Base-by-base conservation (phyloP, 306 rosid species). In the Cicer chorassanicum region DNA sequence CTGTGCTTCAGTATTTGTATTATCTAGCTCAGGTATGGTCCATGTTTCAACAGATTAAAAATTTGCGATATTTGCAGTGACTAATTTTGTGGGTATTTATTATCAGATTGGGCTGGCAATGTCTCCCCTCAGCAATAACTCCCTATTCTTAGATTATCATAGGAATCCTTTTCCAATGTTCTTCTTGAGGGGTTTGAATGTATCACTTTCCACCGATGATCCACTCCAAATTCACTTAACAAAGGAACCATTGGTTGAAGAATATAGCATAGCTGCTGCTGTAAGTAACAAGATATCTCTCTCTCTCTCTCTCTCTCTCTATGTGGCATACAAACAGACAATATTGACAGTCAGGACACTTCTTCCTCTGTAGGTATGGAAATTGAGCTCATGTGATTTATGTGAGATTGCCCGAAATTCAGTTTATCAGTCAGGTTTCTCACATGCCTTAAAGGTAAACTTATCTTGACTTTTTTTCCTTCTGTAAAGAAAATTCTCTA, bases 151-250 rank as follows among this genome's bases (percentile, higher is more conserved):
- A 76, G 97, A 91, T 87, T 94, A 94, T 84, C 98, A 94, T 80
- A 92, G 97, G 74, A 94, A 94, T 78, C 98, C 98, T 40, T 81
- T 94, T 29, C 98, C 98, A 5, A 69, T 85, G 68, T 94, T 94
- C 82, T 94, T 94, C 90, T 84, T 92, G 75, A 83, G 98, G 50
- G 98, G 98, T 72, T 84, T 94, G 71, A 94, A 94, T 78, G 98
- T 94, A 66, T 94, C 98, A 13, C 98, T 94, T 70, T 94, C 98
- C 50, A 94, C 98, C 49, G 98, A 94, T 78, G 98, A 94, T 84
- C 98, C 98, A 68, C 98, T 94, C 56, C 98, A 94, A 88, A 94
- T 94, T 78, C 98, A 94, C 86, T 85, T 94, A 29, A 94, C 98
- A 9, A 94, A 91, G 84, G 98, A 94, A 76, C 98, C 98, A 53